Evolutionary conservation across 176 grass and related monocot species (phyloP).

Genomic region (Juncus inflexus): DNA sequence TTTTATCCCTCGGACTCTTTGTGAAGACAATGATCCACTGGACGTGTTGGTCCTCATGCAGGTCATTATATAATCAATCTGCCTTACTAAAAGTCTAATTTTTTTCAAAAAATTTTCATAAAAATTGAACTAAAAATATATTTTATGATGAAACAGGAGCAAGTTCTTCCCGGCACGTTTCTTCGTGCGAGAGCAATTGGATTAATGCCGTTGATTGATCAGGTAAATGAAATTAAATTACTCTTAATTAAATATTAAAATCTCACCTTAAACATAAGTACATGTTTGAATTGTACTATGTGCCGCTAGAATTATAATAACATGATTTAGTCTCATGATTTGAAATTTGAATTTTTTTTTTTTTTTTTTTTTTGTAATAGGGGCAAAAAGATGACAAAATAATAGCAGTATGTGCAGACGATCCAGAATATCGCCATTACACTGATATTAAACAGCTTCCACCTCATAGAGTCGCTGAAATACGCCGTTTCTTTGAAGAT

Average conservation of each 20-base stretch:
- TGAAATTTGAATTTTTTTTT: slow-evolving; percentile 6
- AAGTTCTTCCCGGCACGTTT: slow-evolving; percentile 34
- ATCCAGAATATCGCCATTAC: slow-evolving; percentile 46
- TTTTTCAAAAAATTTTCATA: background rate
- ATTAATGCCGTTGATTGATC: slow-evolving; percentile 49
- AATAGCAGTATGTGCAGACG: slow-evolving; percentile 43
- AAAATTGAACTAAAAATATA: slow-evolving; percentile 2
- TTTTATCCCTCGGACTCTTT: slow-evolving; percentile 38
- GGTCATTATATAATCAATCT: slow-evolving; percentile 22
- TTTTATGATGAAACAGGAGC: slow-evolving; percentile 28
- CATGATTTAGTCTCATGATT: background rate
- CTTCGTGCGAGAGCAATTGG: slow-evolving; percentile 43
- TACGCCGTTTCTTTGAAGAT: slow-evolving; percentile 43
- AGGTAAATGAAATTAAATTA: slow-evolving; percentile 15
- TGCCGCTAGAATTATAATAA: background rate
- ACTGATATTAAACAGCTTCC: slow-evolving; percentile 36
- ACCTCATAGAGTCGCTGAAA: slow-evolving; percentile 44
- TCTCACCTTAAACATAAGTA: background rate
- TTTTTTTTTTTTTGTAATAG: slow-evolving; percentile 18
- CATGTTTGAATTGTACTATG: too few relatives aligned
- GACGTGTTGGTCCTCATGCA: slow-evolving; percentile 47
- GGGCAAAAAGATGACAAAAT: slow-evolving; percentile 45
- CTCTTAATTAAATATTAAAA: background rate
- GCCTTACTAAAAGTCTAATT: background rate
- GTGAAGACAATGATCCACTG: slow-evolving; percentile 36